Base-by-base conservation (phyloP, 768 basidiomycete genomes). In the Calocera cornea region DNA sequence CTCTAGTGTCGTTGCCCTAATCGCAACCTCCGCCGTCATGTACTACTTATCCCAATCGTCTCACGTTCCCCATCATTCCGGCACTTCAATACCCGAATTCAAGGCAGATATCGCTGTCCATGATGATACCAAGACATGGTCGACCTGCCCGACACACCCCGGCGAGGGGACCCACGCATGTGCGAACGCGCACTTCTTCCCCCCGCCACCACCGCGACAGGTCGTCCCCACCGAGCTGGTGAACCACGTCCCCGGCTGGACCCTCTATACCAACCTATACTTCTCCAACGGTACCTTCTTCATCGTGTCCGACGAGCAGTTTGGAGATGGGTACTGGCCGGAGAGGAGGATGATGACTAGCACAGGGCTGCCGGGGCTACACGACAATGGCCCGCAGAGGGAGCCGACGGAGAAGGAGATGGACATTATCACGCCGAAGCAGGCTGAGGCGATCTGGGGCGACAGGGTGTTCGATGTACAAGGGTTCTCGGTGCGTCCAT, bases 251-350 rank as follows among this genome's bases (percentile, higher is more conserved):
- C 87, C 86, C 33, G 91, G 92, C 41, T 94, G 92, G 90, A 92
- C 92, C 0, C 76, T 92, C 38, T 91, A 90, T 75, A 82, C 82
- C 31, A 86, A 92, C 74, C 74, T 95, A 8, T 95, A 95, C 81
- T 82, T 92, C 85, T 83, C 86, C 64, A 88, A 92, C 70, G 89
- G 89, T 7, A 92, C 90, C 0, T 81, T 92, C 63, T 86, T 82
- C 76, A 82, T 93, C 72, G 79, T 92, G 66, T 81, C 86, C 2
- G 76, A 75, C 54, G 27, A 60, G 22, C 14, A 33, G 17, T 84
- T 84, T 67, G 54, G 54, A 12, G 54, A 31, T 11, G 54, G 27
- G 2, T 60, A 74, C 14, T 84, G 84, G 68, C 86, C 86, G 10
- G 76, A 77, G 3, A 73, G 77, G 68, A 33, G 68, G 38, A 17